Conservation (phyloP, 768 basidiomycete genomes). For the Suillus paluster region DNA sequence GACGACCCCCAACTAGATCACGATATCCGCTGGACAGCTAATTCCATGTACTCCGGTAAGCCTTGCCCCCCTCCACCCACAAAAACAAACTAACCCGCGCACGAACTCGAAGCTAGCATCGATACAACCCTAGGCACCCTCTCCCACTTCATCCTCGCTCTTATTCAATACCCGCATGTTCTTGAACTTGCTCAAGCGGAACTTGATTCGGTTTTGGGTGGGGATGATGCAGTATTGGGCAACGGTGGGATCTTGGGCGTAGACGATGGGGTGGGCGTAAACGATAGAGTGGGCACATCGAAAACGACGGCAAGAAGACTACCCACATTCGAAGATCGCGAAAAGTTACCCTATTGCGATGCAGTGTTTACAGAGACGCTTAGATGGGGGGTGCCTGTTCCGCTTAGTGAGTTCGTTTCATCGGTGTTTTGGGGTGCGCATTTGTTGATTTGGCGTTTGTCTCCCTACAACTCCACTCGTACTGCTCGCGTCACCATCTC, state of each 20-base stretch:
- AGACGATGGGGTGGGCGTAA: no score
- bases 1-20: slow-evolving; percentile 44
- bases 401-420: slow-evolving; percentile 54
- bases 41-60: slow-evolving; percentile 71
- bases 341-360: slow-evolving; percentile 59
- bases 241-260: no score
- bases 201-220: slow-evolving; percentile 62
- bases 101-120: slow-evolving; percentile 45
- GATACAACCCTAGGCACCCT: slow-evolving; percentile 67
- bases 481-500: no score
- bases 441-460: no score
- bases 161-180: slow-evolving; percentile 63
- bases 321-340: slow-evolving; percentile 62
- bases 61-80: slow-evolving; percentile 5
- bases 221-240: slow-evolving; percentile 16
- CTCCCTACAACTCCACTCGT: no score
- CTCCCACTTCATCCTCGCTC: slow-evolving; percentile 67
- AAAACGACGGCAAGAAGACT: slow-evolving; percentile 52
- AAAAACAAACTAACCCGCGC: not conserved
- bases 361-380: slow-evolving; percentile 58
- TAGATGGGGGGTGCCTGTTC: slow-evolving; percentile 62
- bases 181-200: slow-evolving; percentile 65
- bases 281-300: no score
- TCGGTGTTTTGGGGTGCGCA: no score
- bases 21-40: slow-evolving; percentile 82